Evolutionary conservation across 257 asterid species (phyloP).

Genomic region (Ilex asprella): DNA sequence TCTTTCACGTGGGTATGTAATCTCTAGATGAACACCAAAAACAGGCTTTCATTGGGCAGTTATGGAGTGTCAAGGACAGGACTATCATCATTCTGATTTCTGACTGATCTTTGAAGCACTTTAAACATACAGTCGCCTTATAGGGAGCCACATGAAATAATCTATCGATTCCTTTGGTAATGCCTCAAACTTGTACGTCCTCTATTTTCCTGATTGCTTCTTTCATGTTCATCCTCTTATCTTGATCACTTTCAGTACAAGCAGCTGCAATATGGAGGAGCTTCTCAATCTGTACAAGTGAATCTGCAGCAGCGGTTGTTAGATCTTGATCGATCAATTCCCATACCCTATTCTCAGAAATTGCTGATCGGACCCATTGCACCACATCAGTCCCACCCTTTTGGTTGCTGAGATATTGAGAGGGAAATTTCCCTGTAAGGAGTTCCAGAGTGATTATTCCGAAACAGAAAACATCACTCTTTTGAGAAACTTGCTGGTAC

Average conservation of each 20-base stretch:
- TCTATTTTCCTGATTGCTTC: constrained; percentile 68
- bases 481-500: constrained; percentile 52
- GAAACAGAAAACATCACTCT: constrained; percentile 79
- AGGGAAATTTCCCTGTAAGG: constrained; percentile 71
- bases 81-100: too few relatives aligned
- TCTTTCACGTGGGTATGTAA: too few relatives aligned
- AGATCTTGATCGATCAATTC: constrained; percentile 80
- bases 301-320: constrained; percentile 7
- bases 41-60: too few relatives aligned
- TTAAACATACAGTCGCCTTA: background rate
- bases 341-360: constrained; percentile 29
- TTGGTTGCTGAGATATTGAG: constrained; percentile 72
- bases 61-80: too few relatives aligned
- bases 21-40: too few relatives aligned
- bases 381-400: constrained; percentile 80
- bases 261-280: constrained; percentile 50
- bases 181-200: constrained; percentile 37
- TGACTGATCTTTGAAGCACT: too few relatives aligned
- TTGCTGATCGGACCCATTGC: constrained; percentile 50
- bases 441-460: constrained; percentile 72
- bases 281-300: constrained; percentile 44
- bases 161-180: background rate
- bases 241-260: constrained; percentile 51
- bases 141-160: background rate
- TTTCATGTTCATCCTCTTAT: constrained; percentile 47